A percentile compares a stretch with the other conserved stretches of the same genome.
Evolutionary conservation across 257 asterid genomes (phyloP).

Genomic region (Fraxinus pennsylvanica): DNA sequence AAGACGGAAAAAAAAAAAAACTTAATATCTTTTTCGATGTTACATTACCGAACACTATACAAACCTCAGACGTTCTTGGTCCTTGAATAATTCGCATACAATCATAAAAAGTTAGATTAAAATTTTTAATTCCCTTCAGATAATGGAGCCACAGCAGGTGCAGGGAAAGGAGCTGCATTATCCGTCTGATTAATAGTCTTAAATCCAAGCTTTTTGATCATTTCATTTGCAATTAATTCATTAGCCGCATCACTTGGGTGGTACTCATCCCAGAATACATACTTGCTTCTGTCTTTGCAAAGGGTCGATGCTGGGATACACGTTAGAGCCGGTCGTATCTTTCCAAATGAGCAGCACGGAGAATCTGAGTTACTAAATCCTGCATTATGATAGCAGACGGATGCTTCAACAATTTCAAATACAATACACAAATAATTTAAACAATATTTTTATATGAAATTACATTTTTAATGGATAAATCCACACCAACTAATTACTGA

Average conservation of each 20-base stretch:
- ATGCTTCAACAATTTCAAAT: neutral
- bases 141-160: conserved; percentile 55
- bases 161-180: conserved; percentile 38
- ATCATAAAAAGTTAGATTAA: neutral
- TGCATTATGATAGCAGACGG: conserved; percentile 15
- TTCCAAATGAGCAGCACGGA: conserved; percentile 87
- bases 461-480: too few species aligned
- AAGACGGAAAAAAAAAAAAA: neutral
- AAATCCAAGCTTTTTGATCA: conserved; percentile 65
- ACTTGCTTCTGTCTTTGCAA: conserved; percentile 86
- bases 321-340: conserved; percentile 81
- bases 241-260: conserved; percentile 86
- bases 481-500: too few species aligned
- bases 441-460: too few species aligned
- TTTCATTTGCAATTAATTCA: conserved; percentile 62
- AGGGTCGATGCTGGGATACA: conserved; percentile 72
- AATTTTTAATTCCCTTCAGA: conserved; percentile 19
- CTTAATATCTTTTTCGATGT: too few species aligned
- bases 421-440: too few species aligned
- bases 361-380: conserved; percentile 80
- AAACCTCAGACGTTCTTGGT: neutral
- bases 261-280: conserved; percentile 92
- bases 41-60: neutral
- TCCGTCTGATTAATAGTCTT: conserved; percentile 30
- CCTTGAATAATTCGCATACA: neutral